Percentiles rank a stretch among this genome's conserved stretches.
Conservation (phyloP, 129 eudicot species). For the Logfia minima region DNA sequence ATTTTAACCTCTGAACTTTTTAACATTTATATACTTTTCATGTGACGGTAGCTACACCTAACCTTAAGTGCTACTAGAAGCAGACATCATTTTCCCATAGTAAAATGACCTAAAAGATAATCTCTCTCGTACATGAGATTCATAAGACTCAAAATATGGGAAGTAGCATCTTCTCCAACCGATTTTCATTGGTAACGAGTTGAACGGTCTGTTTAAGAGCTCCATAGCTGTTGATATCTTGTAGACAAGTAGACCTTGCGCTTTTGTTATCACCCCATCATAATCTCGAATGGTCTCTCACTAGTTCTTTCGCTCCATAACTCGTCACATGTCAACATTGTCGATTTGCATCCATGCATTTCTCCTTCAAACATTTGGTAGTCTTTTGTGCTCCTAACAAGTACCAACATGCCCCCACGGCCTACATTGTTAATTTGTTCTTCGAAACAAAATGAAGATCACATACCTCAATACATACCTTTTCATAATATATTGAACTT, state of each 20-base stretch:
- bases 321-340: conserved; percentile 54
- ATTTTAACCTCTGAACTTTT: too few relatives aligned
- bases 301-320: conserved; percentile 47
- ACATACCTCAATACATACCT: too few relatives aligned
- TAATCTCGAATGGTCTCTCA: conserved; percentile 39
- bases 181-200: conserved; percentile 69
- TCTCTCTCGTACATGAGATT: conserved; percentile 57
- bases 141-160: conserved; percentile 95
- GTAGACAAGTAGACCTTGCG: conserved; percentile 59
- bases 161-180: conserved; percentile 74
- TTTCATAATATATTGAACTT: background rate
- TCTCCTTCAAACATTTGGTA: conserved; percentile 60
- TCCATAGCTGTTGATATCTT: conserved; percentile 54
- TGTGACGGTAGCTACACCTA: background rate
- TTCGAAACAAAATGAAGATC: background rate
- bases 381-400: conserved; percentile 79
- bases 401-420: conserved; percentile 90
- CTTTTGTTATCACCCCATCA: conserved; percentile 58
- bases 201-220: conserved; percentile 80
- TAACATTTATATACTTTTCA: too few relatives aligned
- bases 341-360: conserved; percentile 42
- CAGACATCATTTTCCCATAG: background rate
- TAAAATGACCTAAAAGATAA: background rate
- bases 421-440: conserved; percentile 21
- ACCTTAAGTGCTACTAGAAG: background rate